Evolutionary conservation across 331 rosid species (phyloP).

Genomic region (Pyrus hybrid): DNA sequence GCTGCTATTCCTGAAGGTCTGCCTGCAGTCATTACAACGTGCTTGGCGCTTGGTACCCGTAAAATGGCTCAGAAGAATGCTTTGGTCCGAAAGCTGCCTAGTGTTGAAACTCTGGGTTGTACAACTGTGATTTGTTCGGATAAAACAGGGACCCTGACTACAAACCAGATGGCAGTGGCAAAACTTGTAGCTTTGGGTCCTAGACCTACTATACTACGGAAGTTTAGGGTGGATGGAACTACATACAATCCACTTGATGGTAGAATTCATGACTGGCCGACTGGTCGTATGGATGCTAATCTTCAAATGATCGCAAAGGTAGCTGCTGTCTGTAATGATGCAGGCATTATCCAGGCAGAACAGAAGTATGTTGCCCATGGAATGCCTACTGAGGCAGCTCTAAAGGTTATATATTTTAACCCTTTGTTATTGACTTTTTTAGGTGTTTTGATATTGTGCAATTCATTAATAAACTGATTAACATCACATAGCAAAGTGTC

Average conservation of each 20-base stretch:
- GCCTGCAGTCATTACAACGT: slow-evolving; percentile 72
- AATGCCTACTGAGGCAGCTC: slow-evolving; percentile 84
- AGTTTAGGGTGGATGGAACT: slow-evolving; percentile 76
- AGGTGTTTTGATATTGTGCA: background rate
- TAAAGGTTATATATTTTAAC: slow-evolving; percentile 33
- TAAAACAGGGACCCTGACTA: slow-evolving; percentile 82
- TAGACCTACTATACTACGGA: slow-evolving; percentile 31
- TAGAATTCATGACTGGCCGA: slow-evolving; percentile 55
- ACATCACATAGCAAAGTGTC: too few relatives aligned
- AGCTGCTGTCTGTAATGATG: slow-evolving; percentile 69
- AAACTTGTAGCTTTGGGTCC: slow-evolving; percentile 68
- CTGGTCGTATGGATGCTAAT: slow-evolving; percentile 57
- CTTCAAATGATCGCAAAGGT: slow-evolving; percentile 68
- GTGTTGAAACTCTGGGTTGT: slow-evolving; percentile 82
- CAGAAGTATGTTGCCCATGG: slow-evolving; percentile 58
- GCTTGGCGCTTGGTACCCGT: slow-evolving; percentile 72
- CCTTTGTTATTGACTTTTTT: background rate
- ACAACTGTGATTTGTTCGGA: slow-evolving; percentile 86
- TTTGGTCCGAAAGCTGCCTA: slow-evolving; percentile 62
- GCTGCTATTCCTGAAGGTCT: slow-evolving; percentile 84
- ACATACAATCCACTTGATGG: slow-evolving; percentile 70
- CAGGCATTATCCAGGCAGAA: slow-evolving; percentile 52
- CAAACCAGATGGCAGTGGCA: slow-evolving; percentile 79
- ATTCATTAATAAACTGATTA: background rate
- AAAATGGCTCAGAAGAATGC: slow-evolving; percentile 88